Evolutionary conservation across 495 filamentous ascomycete species (phyloP).

Genomic region (Lasiosphaeria hispida): DNA sequence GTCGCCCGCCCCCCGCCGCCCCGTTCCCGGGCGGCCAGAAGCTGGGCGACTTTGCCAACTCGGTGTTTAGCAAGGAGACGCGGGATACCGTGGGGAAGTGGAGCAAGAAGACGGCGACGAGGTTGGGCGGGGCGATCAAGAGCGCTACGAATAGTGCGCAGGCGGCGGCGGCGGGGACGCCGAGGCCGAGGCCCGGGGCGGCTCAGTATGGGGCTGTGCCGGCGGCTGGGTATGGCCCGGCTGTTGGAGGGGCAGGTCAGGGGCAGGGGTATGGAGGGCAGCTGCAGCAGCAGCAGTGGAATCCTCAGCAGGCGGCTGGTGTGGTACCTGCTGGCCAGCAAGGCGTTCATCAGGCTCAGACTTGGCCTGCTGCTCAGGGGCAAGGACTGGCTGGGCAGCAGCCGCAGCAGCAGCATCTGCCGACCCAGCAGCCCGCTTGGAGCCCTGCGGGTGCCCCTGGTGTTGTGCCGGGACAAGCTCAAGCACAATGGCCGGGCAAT

Average conservation of each 20-base stretch:
- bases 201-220: conserved; percentile 12
- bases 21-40: conserved; percentile 13
- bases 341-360: neutral
- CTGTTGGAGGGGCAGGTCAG: no score
- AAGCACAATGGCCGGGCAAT: neutral
- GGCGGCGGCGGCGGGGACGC: conserved; percentile 4
- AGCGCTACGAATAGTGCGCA: conserved; percentile 20
- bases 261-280: neutral
- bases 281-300: neutral
- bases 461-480: neutral
- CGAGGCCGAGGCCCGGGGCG: conserved; percentile 9
- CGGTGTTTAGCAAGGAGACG: conserved; percentile 28
- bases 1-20: neutral
- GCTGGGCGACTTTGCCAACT: conserved; percentile 21
- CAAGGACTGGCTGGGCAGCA: neutral
- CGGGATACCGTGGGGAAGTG: conserved; percentile 24
- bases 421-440: neutral
- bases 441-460: neutral
- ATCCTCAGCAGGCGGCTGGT: neutral
- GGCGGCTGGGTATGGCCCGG: no score
- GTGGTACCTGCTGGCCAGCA: neutral
- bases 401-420: no score
- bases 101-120: conserved; percentile 29
- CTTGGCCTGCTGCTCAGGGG: neutral
- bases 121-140: conserved; percentile 23